These are phyloP conservation scores for Cerioporus squamosus DNA, from an alignment of 1,284 basidiomycete species.

Conservation along the genomic window DNA sequence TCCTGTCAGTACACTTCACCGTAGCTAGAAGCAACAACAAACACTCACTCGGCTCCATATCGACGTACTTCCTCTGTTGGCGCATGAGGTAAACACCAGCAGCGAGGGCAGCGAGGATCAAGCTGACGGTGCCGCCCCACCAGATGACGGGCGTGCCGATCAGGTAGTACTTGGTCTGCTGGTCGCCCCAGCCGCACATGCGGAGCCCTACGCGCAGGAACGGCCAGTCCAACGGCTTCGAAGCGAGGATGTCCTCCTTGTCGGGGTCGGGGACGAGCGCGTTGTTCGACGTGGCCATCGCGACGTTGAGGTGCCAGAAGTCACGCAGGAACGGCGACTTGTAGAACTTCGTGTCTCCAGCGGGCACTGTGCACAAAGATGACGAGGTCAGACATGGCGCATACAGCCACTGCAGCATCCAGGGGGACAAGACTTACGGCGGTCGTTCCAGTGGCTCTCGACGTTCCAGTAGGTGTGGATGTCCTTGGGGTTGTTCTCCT, in stretches of 20 bases:
- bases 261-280: constrained; percentile 96
- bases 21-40: background rate
- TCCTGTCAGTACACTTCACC: background rate
- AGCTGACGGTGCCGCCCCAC: constrained; percentile 81
- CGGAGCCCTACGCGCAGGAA: constrained; percentile 86
- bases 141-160: constrained; percentile 93
- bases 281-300: constrained; percentile 99
- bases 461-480: constrained; percentile 97
- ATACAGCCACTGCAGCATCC: background rate
- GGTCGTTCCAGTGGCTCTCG: constrained; percentile 95
- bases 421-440: constrained; percentile 58
- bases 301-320: constrained; percentile 98
- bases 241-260: constrained; percentile 97
- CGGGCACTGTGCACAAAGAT: constrained; percentile 62
- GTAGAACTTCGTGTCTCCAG: constrained; percentile 84
- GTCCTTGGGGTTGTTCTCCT: constrained; percentile 85
- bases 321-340: constrained; percentile 93
- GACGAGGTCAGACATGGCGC: background rate
- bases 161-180: constrained; percentile 91
- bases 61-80: constrained; percentile 86
- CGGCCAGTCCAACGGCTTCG: constrained; percentile 93
- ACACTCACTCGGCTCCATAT: constrained; percentile 83
- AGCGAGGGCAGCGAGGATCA: constrained; percentile 61
- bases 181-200: constrained; percentile 97
- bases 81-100: constrained; percentile 80